Percentiles rank a stretch among this genome's conserved stretches.
These are phyloP conservation scores for Talaromyces sp. DNA, from an alignment of 2,329 filamentous ascomycete genomes.

Conservation along the genomic window DNA sequence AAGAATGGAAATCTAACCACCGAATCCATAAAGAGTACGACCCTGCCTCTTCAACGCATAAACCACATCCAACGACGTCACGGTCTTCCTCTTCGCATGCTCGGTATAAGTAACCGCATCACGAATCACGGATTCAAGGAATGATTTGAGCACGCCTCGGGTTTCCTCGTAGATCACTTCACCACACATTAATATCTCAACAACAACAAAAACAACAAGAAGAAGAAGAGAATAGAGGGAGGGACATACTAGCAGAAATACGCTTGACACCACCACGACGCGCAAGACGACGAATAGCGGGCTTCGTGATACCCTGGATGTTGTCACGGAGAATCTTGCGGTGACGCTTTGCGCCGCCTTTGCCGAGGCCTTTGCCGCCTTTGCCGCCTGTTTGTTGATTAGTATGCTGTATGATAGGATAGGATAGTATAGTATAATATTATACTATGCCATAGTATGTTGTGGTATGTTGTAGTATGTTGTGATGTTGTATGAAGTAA, in stretches of 20 bases:
- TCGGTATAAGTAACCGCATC: conserved; percentile 77
- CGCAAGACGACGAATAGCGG: conserved; percentile 95
- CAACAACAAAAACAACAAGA: background rate
- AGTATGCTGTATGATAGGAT: background rate
- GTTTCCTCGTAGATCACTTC: conserved; percentile 74
- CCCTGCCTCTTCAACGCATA: conserved; percentile 61
- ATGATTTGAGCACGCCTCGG: conserved; percentile 74
- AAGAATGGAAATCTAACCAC: conserved; percentile 59
- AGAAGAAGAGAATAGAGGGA: background rate
- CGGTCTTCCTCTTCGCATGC: conserved; percentile 67
- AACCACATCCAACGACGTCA: conserved; percentile 57
- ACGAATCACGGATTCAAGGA: conserved; percentile 76
- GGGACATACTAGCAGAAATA: conserved; percentile 72
- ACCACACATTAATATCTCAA: background rate
- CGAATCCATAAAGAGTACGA: conserved; percentile 76
- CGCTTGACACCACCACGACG: conserved; percentile 99
- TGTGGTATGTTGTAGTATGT: background rate
- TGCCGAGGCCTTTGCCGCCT: conserved; percentile 95
- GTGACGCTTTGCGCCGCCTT: conserved; percentile 98
- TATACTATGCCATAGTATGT: background rate
- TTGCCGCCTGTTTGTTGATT: conserved; percentile 63
- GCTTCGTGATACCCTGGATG: conserved; percentile 99
- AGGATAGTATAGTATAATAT: background rate
- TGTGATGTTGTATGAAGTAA: background rate
- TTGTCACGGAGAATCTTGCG: conserved; percentile 99